phyloP scores from a whole-genome alignment of 2,329 filamentous ascomycete genomes.

The Ilyonectria mors-panacis region DNA sequence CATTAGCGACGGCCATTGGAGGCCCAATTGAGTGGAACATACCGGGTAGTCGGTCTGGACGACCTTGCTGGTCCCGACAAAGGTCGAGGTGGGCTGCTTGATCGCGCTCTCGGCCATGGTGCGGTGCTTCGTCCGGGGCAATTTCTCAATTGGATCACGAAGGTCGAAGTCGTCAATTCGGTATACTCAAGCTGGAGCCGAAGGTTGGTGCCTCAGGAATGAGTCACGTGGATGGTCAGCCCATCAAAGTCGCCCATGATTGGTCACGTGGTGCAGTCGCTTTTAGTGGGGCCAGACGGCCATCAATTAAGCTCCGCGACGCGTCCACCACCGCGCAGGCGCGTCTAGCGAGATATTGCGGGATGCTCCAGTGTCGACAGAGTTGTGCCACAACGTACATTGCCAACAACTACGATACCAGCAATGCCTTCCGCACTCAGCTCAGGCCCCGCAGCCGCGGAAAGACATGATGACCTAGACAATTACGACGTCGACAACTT shows the following conservation, averaged over 20 bases:
- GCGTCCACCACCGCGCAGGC: slow-evolving; percentile 39
- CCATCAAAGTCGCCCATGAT: slow-evolving; percentile 30
- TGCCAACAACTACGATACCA: slow-evolving; percentile 18
- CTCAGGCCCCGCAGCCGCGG: slow-evolving; percentile 28
- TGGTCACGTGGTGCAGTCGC: slow-evolving; percentile 31
- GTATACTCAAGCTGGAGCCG: slow-evolving; percentile 45
- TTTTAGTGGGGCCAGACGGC: slow-evolving; percentile 12
- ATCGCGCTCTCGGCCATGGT: slow-evolving; percentile 58
- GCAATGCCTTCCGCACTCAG: slow-evolving; percentile 45
- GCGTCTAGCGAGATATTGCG: slow-evolving; percentile 27
- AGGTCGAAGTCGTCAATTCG: slow-evolving; percentile 45
- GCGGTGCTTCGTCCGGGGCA: slow-evolving; percentile 48
- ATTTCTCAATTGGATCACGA: slow-evolving; percentile 48
- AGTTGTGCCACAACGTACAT: not conserved
- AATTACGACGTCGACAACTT: slow-evolving; percentile 79
- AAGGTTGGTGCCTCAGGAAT: slow-evolving; percentile 50
- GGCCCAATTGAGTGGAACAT: slow-evolving; percentile 56
- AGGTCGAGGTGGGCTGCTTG: slow-evolving; percentile 55
- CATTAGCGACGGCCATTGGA: slow-evolving; percentile 41
- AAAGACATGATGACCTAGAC: slow-evolving; percentile 75
- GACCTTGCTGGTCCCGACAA: slow-evolving; percentile 74
- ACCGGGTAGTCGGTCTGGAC: slow-evolving; percentile 90
- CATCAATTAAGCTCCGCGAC: slow-evolving; percentile 46
- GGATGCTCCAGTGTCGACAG: not conserved
- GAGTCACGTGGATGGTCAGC: slow-evolving; percentile 51